phyloP scores from a whole-genome alignment of 768 basidiomycete species.

The Tulasnella sp. region DNA sequence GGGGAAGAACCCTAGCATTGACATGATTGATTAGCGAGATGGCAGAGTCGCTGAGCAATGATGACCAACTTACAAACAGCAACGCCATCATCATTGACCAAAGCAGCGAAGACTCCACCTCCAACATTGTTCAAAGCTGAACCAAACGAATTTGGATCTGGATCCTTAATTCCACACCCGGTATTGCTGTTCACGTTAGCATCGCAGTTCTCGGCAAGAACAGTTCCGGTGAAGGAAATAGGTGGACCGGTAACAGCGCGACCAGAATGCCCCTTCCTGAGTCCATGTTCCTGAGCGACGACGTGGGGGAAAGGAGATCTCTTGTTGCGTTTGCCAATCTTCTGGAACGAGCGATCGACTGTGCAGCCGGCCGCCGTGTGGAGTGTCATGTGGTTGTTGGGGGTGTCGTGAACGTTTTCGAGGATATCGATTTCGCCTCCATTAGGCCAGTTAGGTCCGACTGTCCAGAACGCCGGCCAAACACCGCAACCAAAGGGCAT shows the following conservation, averaged over 20 bases:
- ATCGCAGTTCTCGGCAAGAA: constrained; percentile 26
- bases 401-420: constrained; percentile 20
- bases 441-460: constrained; percentile 40
- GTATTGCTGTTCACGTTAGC: constrained; percentile 25
- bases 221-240: constrained; percentile 25
- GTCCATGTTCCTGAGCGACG: background rate
- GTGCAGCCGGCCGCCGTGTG: constrained; percentile 32
- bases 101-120: constrained; percentile 36
- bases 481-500: constrained; percentile 61
- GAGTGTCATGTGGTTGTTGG: constrained; percentile 33
- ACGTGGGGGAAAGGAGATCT: background rate
- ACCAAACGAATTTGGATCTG: constrained; percentile 29
- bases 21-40: background rate
- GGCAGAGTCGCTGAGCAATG: background rate
- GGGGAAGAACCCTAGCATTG: constrained; percentile 24
- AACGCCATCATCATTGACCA: constrained; percentile 31
- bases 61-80: constrained; percentile 30
- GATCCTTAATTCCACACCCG: constrained; percentile 33
- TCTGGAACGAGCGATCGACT: constrained; percentile 21
- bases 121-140: constrained; percentile 31
- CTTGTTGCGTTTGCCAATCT: background rate
- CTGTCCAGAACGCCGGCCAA: constrained; percentile 22
- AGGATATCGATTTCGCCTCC: constrained; percentile 27
- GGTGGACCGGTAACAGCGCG: background rate
- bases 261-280: background rate